phyloP scores from a whole-genome alignment of 108 stramenopile genomes.

The Cyclotella kingstonii region DNA sequence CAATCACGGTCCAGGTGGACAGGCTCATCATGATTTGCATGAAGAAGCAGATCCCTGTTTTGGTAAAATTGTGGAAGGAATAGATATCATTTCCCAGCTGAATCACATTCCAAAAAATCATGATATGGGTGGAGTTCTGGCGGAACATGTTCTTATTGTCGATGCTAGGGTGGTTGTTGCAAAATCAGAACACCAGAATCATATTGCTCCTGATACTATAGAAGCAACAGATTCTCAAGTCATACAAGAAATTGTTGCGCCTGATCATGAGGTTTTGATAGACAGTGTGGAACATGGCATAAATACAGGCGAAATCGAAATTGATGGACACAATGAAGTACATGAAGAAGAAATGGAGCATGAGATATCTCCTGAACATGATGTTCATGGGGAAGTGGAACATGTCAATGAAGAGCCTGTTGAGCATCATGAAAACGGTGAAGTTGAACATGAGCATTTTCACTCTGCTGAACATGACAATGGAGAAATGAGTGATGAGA shows the following conservation, averaged over 20 bases:
- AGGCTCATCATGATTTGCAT: conserved; percentile 64
- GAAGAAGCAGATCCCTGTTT: conserved; percentile 94
- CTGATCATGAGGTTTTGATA: neutral
- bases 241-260: too few species aligned
- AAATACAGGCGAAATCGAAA: neutral
- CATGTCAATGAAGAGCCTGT: too few species aligned
- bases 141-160: conserved; percentile 25
- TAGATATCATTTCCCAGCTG: conserved; percentile 53
- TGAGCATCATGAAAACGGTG: too few species aligned
- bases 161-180: conserved; percentile 17
- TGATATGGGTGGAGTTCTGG: neutral
- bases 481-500: too few species aligned
- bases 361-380: too few species aligned
- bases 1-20: conserved; percentile 91
- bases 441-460: too few species aligned
- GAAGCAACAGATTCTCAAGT: too few species aligned
- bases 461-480: too few species aligned
- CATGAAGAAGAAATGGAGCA: neutral
- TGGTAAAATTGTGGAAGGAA: conserved; percentile 73
- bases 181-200: neutral
- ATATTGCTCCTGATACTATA: neutral
- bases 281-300: neutral
- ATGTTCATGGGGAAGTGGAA: too few species aligned
- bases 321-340: neutral
- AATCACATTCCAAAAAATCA: conserved; percentile 31